These are phyloP conservation scores for Pugionium cornutum DNA, from an alignment of 345 rosid species.

Conservation along the genomic window DNA sequence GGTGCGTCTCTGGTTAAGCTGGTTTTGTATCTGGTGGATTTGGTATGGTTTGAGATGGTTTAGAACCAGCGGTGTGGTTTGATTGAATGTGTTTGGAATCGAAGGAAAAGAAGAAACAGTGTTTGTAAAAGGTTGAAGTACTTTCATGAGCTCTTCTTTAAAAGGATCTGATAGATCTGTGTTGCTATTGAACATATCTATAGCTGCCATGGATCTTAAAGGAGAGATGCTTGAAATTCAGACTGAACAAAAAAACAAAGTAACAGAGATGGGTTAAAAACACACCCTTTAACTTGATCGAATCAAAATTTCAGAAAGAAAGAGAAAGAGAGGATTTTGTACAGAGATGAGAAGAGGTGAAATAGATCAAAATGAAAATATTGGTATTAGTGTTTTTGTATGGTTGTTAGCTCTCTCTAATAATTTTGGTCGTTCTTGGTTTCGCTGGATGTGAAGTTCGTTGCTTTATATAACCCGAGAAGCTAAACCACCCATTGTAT, in stretches of 20 bases:
- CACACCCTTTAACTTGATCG: conserved; percentile 46
- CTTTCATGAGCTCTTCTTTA: conserved; percentile 61
- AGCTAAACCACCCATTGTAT: conserved; percentile 24
- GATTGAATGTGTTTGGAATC: conserved; percentile 41
- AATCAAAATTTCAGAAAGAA: conserved; percentile 22
- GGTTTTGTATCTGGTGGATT: conserved; percentile 68
- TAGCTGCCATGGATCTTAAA: conserved; percentile 54
- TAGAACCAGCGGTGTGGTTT: conserved; percentile 53
- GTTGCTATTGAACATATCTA: conserved; percentile 49
- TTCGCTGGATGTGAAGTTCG: conserved; percentile 27
- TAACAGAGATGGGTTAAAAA: conserved; percentile 50
- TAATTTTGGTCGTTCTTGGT: conserved; percentile 43
- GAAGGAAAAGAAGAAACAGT: conserved; percentile 44
- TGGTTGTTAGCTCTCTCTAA: too few species aligned
- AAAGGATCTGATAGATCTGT: conserved; percentile 53
- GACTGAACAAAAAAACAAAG: not conserved
- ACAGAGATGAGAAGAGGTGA: not conserved
- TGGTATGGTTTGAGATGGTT: conserved; percentile 67
- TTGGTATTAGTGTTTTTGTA: not conserved
- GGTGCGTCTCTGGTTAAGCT: conserved; percentile 45
- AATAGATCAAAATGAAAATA: conserved; percentile 1
- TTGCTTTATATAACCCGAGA: conserved; percentile 41
- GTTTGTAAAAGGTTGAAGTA: conserved; percentile 58
- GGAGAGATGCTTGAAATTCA: conserved; percentile 30
- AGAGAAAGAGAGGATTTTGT: conserved; percentile 40